Conservation (phyloP, 1,284 basidiomycete species). For the Cystobasidium pallidum region DNA sequence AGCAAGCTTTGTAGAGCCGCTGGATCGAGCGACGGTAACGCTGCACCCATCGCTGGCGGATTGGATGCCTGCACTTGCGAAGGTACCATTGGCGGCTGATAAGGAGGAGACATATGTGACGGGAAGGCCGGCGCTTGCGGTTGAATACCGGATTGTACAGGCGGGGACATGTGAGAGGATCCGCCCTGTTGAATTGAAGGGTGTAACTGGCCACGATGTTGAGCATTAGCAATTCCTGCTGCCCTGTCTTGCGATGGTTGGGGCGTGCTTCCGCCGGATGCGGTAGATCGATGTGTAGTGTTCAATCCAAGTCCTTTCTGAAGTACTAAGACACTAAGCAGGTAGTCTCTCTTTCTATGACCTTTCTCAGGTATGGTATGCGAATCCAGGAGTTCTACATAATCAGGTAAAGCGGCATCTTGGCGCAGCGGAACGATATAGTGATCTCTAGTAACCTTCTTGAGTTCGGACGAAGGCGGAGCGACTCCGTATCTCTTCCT, state of each 20-base stretch:
- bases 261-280: slow-evolving; percentile 7
- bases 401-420: slow-evolving; percentile 74
- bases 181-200: not conserved
- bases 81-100: not conserved
- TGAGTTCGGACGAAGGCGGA: slow-evolving; percentile 48
- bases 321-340: slow-evolving; percentile 81
- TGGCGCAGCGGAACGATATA: slow-evolving; percentile 81
- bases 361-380: slow-evolving; percentile 66
- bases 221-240: not conserved
- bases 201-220: slow-evolving; percentile 5
- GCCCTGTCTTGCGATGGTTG: slow-evolving; percentile 10
- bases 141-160: not conserved
- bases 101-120: slow-evolving; percentile 11
- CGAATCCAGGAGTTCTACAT: slow-evolving; percentile 81
- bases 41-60: not conserved
- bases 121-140: not conserved
- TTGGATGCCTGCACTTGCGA: not conserved
- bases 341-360: slow-evolving; percentile 65
- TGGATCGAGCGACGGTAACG: slow-evolving; percentile 44
- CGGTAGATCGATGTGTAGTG: slow-evolving; percentile 18
- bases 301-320: slow-evolving; percentile 63
- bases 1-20: slow-evolving; percentile 45
- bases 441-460: slow-evolving; percentile 69
- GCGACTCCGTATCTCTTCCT: slow-evolving; percentile 53
- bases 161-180: not conserved